These are phyloP conservation scores for Talaromyces liani DNA, from an alignment of 495 filamentous ascomycete genomes.

Conservation along the genomic window DNA sequence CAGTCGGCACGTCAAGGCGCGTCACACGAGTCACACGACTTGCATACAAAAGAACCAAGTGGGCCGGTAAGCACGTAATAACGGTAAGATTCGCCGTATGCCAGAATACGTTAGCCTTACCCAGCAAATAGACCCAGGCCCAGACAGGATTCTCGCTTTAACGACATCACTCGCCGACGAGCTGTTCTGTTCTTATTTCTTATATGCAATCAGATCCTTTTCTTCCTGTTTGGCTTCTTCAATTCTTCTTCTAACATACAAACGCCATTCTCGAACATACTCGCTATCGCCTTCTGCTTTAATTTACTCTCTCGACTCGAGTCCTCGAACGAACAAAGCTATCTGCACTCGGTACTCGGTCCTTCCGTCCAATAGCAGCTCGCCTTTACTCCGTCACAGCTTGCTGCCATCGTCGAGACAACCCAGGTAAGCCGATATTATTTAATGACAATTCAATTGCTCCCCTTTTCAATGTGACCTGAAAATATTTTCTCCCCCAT, in stretches of 20 bases:
- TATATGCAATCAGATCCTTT: background rate
- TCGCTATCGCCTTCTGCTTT: background rate
- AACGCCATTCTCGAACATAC: background rate
- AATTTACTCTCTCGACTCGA: background rate
- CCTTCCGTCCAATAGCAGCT: background rate
- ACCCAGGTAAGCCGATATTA: background rate
- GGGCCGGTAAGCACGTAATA: background rate
- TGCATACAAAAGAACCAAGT: background rate
- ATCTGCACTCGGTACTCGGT: background rate
- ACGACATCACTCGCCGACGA: background rate
- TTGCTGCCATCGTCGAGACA: background rate
- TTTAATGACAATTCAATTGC: background rate
- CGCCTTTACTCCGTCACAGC: background rate
- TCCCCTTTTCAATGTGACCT: background rate
- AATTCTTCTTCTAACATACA: background rate
- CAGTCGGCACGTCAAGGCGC: background rate
- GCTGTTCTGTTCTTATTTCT: background rate
- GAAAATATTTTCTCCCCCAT: background rate
- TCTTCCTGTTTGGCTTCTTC: background rate
- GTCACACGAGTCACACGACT: background rate
- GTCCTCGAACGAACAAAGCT: background rate
- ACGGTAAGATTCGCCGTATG: background rate
- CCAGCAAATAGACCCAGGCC: background rate
- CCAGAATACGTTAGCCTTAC: background rate
- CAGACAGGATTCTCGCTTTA: background rate